Evolutionary conservation across 148 eudicot genomes (phyloP), one percentile per base, ranked within the genome.

Genomic region (Vaccinium myrtillus): DNA sequence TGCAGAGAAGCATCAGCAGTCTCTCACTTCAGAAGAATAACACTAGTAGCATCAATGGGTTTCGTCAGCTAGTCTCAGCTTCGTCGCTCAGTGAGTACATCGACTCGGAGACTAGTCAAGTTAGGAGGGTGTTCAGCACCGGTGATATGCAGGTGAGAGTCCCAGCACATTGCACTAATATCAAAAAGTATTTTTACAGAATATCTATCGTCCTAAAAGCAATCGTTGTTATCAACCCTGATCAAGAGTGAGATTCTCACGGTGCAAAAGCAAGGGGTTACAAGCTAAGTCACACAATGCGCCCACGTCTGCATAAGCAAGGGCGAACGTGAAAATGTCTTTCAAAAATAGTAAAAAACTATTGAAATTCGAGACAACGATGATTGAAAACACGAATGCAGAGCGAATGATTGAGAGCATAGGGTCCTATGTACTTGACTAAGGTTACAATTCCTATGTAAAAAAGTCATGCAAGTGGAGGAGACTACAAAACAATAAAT

Each of bases 71-170:
- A 81, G 51, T 88, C 25, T 53, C 86, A 19, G 59, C 89, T 76
- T 71, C 86, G 58, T 83, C 87, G 59, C 80, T 82, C 54, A 50
- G 86, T 1, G 85, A 81, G 30, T 48, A 86, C 48, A 13, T 82
- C 43, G 92, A 88, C 39, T 82, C 84, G 1, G 92, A 89, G 30
- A 83, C 77, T 49, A 81, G 88, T 69, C 87, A 83, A 0, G 87
- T 88, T 21, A 85, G 90, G 81, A 89, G 89, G 85, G 94, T 89
- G 21, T 88, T 89, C 78, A 91, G 92, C 84, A 85, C 94, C 5
- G 91, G 89, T 25, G 93, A 92, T 84, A 87, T 91, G 77, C 90
- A 91, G 92, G 96, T 93, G 63, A 86, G 63, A 86, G 39, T 36
- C 0, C 39, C 39, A 2, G 39, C 39, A 36, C 39, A 36, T 36